phyloP scores from a whole-genome alignment of 129 eudicot species.

The carrot (Daucus carota) region DNA sequence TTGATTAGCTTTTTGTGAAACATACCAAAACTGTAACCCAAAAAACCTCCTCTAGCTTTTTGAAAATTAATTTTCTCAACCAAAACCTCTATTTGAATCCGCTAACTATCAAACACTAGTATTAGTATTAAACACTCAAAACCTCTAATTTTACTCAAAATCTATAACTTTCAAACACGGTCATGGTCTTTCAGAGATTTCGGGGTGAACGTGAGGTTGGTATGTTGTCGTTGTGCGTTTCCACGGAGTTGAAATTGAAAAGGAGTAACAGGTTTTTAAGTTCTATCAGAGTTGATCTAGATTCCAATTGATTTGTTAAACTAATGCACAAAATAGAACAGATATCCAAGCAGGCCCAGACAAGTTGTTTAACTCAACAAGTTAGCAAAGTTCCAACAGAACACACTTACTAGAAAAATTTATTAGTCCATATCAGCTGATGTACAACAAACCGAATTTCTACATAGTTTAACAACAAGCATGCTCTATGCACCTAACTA shows the following conservation, averaged over 20 bases:
- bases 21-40: too few relatives aligned
- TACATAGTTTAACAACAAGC: background rate
- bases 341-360: background rate
- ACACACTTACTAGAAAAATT: background rate
- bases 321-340: background rate
- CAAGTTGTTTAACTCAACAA: background rate
- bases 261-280: background rate
- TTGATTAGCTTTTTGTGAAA: too few relatives aligned
- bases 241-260: background rate
- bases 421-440: background rate
- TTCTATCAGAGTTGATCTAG: too few relatives aligned
- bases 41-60: too few relatives aligned
- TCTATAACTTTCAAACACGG: too few relatives aligned
- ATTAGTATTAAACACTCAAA: too few relatives aligned
- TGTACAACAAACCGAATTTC: background rate
- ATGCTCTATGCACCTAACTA: background rate
- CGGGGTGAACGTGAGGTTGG: background rate
- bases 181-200: too few relatives aligned
- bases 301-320: too few relatives aligned
- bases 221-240: background rate
- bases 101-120: too few relatives aligned
- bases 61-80: too few relatives aligned
- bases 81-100: too few relatives aligned
- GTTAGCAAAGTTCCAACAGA: background rate
- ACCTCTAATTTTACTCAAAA: too few relatives aligned